Evolutionary conservation across 306 rosid species (phyloP), one percentile per base, ranked within the genome.

Genomic region (Quercus rubra): DNA sequence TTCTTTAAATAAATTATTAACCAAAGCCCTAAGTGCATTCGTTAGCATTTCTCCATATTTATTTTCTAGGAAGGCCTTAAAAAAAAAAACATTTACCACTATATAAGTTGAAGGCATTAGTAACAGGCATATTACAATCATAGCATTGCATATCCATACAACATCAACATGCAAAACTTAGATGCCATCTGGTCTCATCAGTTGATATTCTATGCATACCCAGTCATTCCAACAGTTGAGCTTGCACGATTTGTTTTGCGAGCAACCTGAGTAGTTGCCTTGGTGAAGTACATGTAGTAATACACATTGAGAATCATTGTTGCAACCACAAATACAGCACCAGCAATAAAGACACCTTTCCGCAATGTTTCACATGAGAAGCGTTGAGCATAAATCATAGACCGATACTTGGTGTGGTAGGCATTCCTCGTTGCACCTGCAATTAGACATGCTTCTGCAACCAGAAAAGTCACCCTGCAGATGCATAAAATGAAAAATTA

Each of bases 391-490:
- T 83, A 89, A 69, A 94, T 83, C 84, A 92, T 71, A 69, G 74
- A 89, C 51, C 97, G 85, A 87, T 90, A 95, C 81, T 90, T 93
- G 25, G 99, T 93, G 83, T 95, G 99, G 83, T 95, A 95, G 0
- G 99, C 99, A 71, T 93, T 95, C 87, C 83, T 95, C 2, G 83
- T 88, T 19, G 99, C 98, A 20, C 99, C 99, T 0, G 98, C 98
- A 79, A 95, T 90, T 74, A 95, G 79, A 79, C 98, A 95, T 15
- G 98, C 85, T 86, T 95, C 97, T 1, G 98, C 99, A 12, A 90
- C 87, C 74, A 95, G 75, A 87, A 95, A 95, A 25, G 96, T 86
- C 55, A 81, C 78, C 96, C 95, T 91, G 89, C 25, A 68, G 77
- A 70, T 27, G 43, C 67, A 64, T 17, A 74, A 54, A 35, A 55